phyloP scores from a whole-genome alignment of 83 land plant species.

The Thuja plicata region DNA sequence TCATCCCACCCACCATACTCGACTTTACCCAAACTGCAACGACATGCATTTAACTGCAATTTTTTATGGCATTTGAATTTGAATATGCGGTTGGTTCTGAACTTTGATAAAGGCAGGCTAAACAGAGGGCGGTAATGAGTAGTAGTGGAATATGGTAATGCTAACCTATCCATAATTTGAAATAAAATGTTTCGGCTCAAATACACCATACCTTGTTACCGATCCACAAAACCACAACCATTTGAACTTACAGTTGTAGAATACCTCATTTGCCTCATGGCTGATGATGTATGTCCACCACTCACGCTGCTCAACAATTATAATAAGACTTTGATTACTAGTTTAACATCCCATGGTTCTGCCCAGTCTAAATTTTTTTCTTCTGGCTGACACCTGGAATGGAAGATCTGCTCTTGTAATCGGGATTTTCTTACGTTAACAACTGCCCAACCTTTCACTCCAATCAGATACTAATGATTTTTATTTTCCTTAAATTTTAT shows the following conservation, averaged over 20 bases:
- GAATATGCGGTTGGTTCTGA: background rate
- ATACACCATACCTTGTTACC: background rate
- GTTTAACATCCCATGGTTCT: too few relatives aligned
- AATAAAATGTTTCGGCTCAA: background rate
- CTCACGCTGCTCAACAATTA: background rate
- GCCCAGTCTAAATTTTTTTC: background rate
- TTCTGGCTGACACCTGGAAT: background rate
- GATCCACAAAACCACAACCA: background rate
- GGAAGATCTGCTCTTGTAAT: background rate
- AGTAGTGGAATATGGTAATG: background rate
- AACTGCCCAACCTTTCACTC: background rate
- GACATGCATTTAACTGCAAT: background rate
- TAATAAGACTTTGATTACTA: too few relatives aligned
- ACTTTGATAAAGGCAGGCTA: background rate
- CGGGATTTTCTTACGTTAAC: too few relatives aligned
- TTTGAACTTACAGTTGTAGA: background rate
- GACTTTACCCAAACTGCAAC: background rate
- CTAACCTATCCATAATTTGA: background rate
- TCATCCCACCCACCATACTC: constrained; percentile 6
- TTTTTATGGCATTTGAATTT: background rate
- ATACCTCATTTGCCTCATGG: background rate
- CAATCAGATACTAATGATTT: background rate
- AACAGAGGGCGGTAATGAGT: background rate
- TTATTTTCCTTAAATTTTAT: too few relatives aligned
- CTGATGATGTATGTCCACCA: background rate